These are phyloP conservation scores for Sclerotinia borealis DNA, from an alignment of 2,329 filamentous ascomycete species.

Conservation along the genomic window DNA sequence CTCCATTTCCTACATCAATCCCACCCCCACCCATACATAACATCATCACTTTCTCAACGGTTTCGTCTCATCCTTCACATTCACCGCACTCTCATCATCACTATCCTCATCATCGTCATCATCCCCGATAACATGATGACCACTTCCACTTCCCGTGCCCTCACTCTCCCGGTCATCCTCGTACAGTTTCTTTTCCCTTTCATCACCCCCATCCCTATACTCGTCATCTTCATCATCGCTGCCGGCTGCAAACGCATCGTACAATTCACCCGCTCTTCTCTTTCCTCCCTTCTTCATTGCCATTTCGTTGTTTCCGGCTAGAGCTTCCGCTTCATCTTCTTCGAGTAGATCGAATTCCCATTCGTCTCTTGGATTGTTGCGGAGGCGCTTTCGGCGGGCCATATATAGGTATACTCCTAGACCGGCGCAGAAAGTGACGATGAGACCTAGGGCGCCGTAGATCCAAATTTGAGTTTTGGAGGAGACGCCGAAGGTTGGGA, in stretches of 20 bases:
- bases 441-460: constrained; percentile 77
- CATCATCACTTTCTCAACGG: constrained; percentile 10
- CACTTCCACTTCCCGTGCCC: constrained; percentile 20
- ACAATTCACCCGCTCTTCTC: constrained; percentile 76
- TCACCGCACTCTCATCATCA: constrained; percentile 30
- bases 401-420: constrained; percentile 78
- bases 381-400: constrained; percentile 68
- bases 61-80: constrained; percentile 16
- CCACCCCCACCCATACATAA: too few species aligned
- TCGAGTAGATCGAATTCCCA: constrained; percentile 95
- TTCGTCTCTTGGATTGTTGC: constrained; percentile 68
- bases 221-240: constrained; percentile 63
- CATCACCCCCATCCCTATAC: constrained; percentile 35
- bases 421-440: constrained; percentile 73
- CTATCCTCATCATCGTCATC: constrained; percentile 42
- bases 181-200: constrained; percentile 32
- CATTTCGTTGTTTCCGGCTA: constrained; percentile 39
- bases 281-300: constrained; percentile 44
- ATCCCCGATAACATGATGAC: constrained; percentile 47
- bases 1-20: neutral
- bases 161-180: constrained; percentile 32
- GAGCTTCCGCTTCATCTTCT: constrained; percentile 63
- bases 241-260: constrained; percentile 94
- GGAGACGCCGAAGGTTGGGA: constrained; percentile 85
- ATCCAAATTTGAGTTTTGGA: constrained; percentile 91